A percentile compares a stretch with the other conserved stretches of the same genome.
Evolutionary conservation across 805 yeast genomes (phyloP).

Genomic region (Kodamaea jinghongensis): DNA sequence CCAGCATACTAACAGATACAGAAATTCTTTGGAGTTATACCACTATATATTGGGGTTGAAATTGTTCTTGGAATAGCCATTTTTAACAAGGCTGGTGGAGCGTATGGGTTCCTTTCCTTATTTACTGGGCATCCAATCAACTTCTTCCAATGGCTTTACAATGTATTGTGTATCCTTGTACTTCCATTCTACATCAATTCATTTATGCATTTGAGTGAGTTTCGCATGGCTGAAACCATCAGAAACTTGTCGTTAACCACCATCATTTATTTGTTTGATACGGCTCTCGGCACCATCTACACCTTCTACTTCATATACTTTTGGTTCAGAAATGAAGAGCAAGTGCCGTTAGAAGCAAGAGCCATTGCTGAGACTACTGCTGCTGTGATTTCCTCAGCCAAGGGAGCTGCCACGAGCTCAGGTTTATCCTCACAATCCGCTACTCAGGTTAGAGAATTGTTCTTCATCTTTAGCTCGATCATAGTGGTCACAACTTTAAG

Average conservation of each 20-base stretch:
- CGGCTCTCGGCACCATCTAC: conserved; percentile 62
- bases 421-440: conserved; percentile 56
- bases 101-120: conserved; percentile 80
- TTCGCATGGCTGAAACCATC: conserved; percentile 48
- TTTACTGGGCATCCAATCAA: conserved; percentile 87
- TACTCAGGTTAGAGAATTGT: conserved; percentile 51
- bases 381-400: conserved; percentile 20
- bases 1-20: conserved; percentile 16
- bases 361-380: conserved; percentile 4
- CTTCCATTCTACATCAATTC: conserved; percentile 68
- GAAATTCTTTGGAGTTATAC: conserved; percentile 68
- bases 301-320: conserved; percentile 69
- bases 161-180: conserved; percentile 59
- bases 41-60: conserved; percentile 87
- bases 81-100: conserved; percentile 85
- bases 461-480: conserved; percentile 52
- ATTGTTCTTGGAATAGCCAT: conserved; percentile 70
- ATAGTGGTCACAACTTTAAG: conserved; percentile 47
- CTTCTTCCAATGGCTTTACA: conserved; percentile 78
- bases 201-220: conserved; percentile 30
- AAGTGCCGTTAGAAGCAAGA: conserved; percentile 1
- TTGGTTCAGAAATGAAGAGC: conserved; percentile 64
- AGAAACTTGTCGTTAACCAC: conserved; percentile 62
- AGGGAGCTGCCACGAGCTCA: conserved; percentile 11
- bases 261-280: conserved; percentile 63